Evolutionary conservation across 1,284 basidiomycete genomes (phyloP).

Genomic region (Cystobasidium sp.): DNA sequence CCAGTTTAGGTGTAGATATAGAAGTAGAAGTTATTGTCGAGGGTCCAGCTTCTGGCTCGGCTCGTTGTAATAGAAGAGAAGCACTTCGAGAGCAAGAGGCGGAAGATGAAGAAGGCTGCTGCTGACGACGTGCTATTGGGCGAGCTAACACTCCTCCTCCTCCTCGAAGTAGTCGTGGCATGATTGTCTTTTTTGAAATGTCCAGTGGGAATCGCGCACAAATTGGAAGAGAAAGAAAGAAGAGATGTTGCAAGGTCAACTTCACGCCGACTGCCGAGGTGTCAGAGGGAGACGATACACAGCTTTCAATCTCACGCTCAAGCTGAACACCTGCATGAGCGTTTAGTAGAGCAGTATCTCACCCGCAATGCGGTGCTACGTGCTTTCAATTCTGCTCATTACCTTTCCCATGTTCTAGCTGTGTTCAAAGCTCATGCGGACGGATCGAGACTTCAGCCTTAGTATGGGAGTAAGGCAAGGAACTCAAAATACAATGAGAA

Average conservation of each 20-base stretch:
- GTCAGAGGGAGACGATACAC: too few relatives aligned
- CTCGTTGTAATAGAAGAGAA: neutral
- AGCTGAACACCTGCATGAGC: too few relatives aligned
- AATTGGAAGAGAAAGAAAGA: conserved; percentile 11
- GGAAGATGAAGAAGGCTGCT: conserved; percentile 3
- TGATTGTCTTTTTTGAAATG: neutral
- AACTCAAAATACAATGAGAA: too few relatives aligned
- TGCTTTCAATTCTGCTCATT: too few relatives aligned
- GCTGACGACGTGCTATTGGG: neutral
- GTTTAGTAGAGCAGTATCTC: too few relatives aligned
- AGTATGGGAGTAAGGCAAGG: too few relatives aligned
- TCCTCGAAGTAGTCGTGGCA: conserved; percentile 5
- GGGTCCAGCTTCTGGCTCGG: conserved; percentile 23
- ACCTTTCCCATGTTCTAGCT: too few relatives aligned
- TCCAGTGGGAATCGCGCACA: conserved; percentile 1
- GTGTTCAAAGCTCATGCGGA: too few relatives aligned
- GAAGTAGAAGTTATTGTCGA: neutral
- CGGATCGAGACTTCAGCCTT: too few relatives aligned
- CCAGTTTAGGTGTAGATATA: neutral
- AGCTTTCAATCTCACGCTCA: too few relatives aligned
- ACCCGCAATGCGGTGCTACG: too few relatives aligned
- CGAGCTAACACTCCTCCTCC: neutral
- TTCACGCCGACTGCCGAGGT: too few relatives aligned
- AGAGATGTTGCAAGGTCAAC: neutral
- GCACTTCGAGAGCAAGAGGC: neutral